These are phyloP conservation scores for Corchorus olitorius DNA, from an alignment of 345 rosid species.

Conservation along the genomic window DNA sequence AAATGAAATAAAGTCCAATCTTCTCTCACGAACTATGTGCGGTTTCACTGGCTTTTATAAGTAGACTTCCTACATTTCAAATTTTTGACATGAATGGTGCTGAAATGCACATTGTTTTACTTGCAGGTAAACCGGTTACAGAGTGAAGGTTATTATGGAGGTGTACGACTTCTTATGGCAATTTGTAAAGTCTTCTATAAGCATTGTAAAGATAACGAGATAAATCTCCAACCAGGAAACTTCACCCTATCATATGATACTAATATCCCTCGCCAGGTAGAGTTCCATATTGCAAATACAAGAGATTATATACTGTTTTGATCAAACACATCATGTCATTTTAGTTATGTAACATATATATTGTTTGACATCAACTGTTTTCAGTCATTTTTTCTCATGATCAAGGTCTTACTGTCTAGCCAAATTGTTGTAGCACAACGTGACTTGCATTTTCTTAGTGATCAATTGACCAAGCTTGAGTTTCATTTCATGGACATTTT, in stretches of 20 bases:
- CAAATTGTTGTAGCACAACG: background rate
- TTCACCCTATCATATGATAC: conserved; percentile 84
- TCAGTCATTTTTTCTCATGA: background rate
- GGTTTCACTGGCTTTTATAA: background rate
- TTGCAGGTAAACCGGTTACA: conserved; percentile 65
- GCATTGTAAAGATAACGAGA: conserved; percentile 58
- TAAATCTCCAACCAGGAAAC: conserved; percentile 52
- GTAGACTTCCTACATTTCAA: background rate
- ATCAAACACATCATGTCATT: background rate
- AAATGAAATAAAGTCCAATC: background rate
- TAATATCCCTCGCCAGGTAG: conserved; percentile 95
- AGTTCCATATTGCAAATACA: background rate
- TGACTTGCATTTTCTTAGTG: background rate
- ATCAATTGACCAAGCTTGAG: background rate
- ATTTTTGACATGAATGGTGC: background rate
- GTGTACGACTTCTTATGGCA: conserved; percentile 88
- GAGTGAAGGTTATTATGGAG: conserved; percentile 94
- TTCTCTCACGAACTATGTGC: background rate
- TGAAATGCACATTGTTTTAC: background rate
- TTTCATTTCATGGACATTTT: background rate
- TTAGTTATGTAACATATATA: background rate
- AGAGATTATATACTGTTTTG: background rate
- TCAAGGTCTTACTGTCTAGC: background rate
- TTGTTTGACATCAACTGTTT: background rate
- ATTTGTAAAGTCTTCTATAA: conserved; percentile 67